A percentile compares a stretch with the other conserved stretches of the same genome.
These are phyloP conservation scores for Malassezia nana DNA, from an alignment of 1,284 basidiomycete genomes.

Conservation along the genomic window DNA sequence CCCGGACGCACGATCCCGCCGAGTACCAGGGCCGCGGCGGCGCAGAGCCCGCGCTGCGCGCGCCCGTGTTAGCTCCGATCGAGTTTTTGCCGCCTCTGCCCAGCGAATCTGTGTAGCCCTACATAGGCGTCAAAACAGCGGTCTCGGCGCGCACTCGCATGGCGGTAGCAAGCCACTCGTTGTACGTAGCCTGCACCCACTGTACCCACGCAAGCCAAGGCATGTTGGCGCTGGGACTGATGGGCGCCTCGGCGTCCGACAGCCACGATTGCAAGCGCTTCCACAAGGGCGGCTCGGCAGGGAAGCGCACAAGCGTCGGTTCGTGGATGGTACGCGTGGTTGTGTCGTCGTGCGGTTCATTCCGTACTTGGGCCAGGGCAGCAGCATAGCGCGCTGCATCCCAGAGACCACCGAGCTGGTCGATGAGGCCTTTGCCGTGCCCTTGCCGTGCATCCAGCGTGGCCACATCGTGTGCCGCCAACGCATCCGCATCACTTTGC, in stretches of 20 bases:
- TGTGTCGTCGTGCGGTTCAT: not conserved
- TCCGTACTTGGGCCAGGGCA: not conserved
- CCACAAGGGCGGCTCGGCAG: not conserved
- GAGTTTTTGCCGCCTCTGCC: conserved; percentile 13
- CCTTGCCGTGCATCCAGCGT: conserved; percentile 3
- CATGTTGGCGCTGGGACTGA: not conserved
- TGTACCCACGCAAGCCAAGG: not conserved
- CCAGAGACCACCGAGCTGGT: conserved; percentile 49
- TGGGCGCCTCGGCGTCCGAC: not conserved
- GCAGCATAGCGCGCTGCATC: conserved; percentile 47
- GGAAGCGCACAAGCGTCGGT: not conserved
- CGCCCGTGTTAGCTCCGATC: not conserved
- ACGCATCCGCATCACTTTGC: not conserved
- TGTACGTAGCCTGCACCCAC: not conserved
- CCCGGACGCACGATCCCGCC: conserved; percentile 20
- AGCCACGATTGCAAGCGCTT: not conserved
- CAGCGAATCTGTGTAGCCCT: not conserved
- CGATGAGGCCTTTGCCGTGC: conserved; percentile 47
- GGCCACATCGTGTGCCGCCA: conserved; percentile 1
- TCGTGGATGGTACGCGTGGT: not conserved
- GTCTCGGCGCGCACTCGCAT: not conserved
- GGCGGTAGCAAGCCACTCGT: not conserved
- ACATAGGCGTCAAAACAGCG: not conserved
- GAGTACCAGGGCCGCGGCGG: conserved; percentile 34
- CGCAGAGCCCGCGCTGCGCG: conserved; percentile 2